Evolutionary conservation across 495 filamentous ascomycete genomes (phyloP), one percentile per base, ranked within the genome.

Genomic region (Amniculicola lignicola): DNA sequence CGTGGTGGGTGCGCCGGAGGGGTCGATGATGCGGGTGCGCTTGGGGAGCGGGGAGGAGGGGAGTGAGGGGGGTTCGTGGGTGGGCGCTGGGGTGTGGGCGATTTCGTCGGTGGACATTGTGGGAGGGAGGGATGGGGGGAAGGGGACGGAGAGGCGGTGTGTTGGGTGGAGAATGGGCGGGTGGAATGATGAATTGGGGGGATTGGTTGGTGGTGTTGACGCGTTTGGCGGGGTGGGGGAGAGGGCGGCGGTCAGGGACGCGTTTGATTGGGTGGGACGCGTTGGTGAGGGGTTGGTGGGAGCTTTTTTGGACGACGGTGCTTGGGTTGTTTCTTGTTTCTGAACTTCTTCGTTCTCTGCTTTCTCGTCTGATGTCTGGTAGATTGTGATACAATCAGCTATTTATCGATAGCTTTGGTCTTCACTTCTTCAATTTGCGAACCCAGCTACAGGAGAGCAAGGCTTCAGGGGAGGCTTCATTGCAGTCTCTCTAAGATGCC

Each of bases 31-130:
- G 64, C 84, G 84, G 24, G 79, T 77, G 43, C 82, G 80, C 74
- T 87, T 87, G n/a, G 82, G 72, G 46, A 82, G 74, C 10, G 83
- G 83, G 14, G 82, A 85, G 59, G 75, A 66, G 44, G 82, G 79
- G 44, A 82, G 73, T 38, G 79, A 82, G 49, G 80, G 79, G 12
- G 76, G 73, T 69, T 80, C 71, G 70, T 73, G 78, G 44, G 61
- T 60, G 51, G 64, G 51, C 18, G 60, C 27, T 41, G 52, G 43
- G 37, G 63, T 60, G 12, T 52, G 37, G 9, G 48, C 14, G 54
- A 42, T 33, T 16, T 52, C 41, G 2, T 40, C 18, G 36, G 35
- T 37, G 23, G 57, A 47, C 57, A 59, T 59, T 50, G 35, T 47
- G 19, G 11, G 47, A 15, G 10, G n/a, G 9, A 31, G 10, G 38